Conservation (phyloP, 768 basidiomycete species). For the Tremella fuciformis region DNA sequence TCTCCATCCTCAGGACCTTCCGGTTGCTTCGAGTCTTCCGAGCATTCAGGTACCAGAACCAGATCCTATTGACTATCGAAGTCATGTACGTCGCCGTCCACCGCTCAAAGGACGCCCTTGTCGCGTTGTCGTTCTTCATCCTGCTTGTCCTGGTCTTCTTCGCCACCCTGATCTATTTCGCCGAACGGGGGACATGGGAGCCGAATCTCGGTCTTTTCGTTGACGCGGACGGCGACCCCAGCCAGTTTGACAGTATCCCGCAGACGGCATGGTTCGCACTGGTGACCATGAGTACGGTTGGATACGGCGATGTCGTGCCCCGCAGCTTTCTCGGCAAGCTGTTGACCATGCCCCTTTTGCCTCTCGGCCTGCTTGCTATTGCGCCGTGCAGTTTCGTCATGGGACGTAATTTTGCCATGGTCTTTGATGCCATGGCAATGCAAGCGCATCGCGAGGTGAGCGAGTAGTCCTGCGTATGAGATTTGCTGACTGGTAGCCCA, state of each 20-base stretch:
- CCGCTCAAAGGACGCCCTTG: conserved; percentile 77
- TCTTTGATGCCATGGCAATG: conserved; percentile 74
- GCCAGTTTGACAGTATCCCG: conserved; percentile 61
- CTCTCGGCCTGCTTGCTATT: conserved; percentile 82
- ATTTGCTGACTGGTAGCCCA: neutral
- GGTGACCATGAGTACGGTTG: conserved; percentile 74
- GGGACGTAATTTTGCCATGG: conserved; percentile 82
- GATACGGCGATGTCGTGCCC: conserved; percentile 89
- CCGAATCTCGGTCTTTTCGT: conserved; percentile 73
- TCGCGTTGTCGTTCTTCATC: conserved; percentile 85
- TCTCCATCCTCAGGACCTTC: conserved; percentile 86
- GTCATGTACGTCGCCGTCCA: conserved; percentile 82
- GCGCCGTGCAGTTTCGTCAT: conserved; percentile 89
- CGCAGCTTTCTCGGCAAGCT: conserved; percentile 81
- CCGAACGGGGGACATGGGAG: conserved; percentile 88
- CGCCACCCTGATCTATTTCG: conserved; percentile 85
- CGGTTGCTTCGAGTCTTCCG: conserved; percentile 82
- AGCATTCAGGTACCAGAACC: conserved; percentile 68
- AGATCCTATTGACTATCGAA: conserved; percentile 58
- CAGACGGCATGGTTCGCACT: conserved; percentile 70
- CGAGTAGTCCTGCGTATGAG: conserved; percentile 6
- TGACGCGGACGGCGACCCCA: conserved; percentile 68
- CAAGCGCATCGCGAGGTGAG: conserved; percentile 28
- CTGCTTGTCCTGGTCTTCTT: conserved; percentile 81
- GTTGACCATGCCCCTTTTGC: conserved; percentile 77